Conservation (phyloP, 352 stramenopile species). For the Globisporangium carolinianum region DNA sequence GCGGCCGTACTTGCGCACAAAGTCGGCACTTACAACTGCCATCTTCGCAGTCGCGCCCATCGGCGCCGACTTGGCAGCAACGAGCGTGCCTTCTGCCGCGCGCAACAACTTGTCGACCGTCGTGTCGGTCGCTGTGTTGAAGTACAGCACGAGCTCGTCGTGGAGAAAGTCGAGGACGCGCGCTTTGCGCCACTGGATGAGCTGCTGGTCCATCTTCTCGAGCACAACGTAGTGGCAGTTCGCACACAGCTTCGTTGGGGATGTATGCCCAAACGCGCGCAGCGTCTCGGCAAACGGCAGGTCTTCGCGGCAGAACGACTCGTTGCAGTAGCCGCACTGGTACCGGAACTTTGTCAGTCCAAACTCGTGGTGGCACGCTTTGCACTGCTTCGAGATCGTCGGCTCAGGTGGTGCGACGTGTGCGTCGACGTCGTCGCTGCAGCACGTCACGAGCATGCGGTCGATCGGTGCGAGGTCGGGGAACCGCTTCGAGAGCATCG, state of each 20-base stretch:
- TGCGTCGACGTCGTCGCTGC: constrained; percentile 32
- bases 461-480: constrained; percentile 68
- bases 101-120: constrained; percentile 80
- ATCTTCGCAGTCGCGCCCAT: constrained; percentile 80
- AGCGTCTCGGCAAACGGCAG: constrained; percentile 50
- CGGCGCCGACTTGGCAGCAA: constrained; percentile 66
- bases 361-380: constrained; percentile 62
- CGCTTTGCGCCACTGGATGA: constrained; percentile 73
- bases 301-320: constrained; percentile 74
- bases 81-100: constrained; percentile 68
- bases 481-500: constrained; percentile 72
- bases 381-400: constrained; percentile 55
- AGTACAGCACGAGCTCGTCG: constrained; percentile 65
- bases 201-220: constrained; percentile 72
- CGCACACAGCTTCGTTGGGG: constrained; percentile 53
- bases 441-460: constrained; percentile 67
- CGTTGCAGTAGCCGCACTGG: constrained; percentile 74
- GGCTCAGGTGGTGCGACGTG: constrained; percentile 59
- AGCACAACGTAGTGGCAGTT: constrained; percentile 66
- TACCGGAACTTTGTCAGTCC: constrained; percentile 82
- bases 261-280: constrained; percentile 57
- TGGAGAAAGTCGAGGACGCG: constrained; percentile 71
- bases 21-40: constrained; percentile 80
- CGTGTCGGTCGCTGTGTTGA: constrained; percentile 75
- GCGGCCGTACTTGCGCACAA: constrained; percentile 78